Conservation (phyloP, 371 early-diverging fungal species). For the Lichtheimia hyalospora region DNA sequence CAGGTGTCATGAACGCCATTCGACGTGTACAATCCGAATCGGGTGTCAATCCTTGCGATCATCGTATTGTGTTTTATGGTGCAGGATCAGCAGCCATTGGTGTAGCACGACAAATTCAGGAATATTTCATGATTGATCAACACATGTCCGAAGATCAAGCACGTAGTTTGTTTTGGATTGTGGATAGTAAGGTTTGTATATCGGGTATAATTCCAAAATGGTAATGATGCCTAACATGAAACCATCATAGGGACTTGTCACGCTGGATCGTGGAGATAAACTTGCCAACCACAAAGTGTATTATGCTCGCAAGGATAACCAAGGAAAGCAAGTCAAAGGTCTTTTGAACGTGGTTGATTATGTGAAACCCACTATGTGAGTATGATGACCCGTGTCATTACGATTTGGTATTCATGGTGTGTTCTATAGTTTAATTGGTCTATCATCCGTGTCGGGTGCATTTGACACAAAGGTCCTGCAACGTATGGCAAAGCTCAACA, state of each 20-base stretch:
- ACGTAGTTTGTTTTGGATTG: slow-evolving; percentile 79
- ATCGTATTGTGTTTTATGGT: slow-evolving; percentile 87
- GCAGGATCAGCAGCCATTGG: slow-evolving; percentile 91
- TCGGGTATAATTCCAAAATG: too few species aligned
- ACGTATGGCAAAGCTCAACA: slow-evolving; percentile 72
- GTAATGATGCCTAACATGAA: too few species aligned
- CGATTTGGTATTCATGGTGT: not conserved
- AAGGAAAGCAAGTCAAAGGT: slow-evolving; percentile 66
- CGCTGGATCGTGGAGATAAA: slow-evolving; percentile 84
- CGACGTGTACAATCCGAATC: slow-evolving; percentile 50
- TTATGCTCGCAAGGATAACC: slow-evolving; percentile 80
- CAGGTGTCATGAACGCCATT: slow-evolving; percentile 91
- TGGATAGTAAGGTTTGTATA: slow-evolving; percentile 67
- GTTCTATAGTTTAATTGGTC: slow-evolving; percentile 71
- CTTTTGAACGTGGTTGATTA: slow-evolving; percentile 73
- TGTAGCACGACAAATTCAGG: slow-evolving; percentile 82
- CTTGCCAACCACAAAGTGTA: slow-evolving; percentile 80
- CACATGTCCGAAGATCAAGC: slow-evolving; percentile 73
- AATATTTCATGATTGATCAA: slow-evolving; percentile 71
- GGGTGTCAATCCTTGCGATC: slow-evolving; percentile 61
- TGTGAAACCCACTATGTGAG: slow-evolving; percentile 69
- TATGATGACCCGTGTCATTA: not conserved
- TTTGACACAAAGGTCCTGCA: slow-evolving; percentile 64
- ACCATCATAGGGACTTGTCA: slow-evolving; percentile 62
- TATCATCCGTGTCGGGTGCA: slow-evolving; percentile 74